phyloP scores from a whole-genome alignment of 352 stramenopile genomes.

The Lagenidium giganteum region DNA sequence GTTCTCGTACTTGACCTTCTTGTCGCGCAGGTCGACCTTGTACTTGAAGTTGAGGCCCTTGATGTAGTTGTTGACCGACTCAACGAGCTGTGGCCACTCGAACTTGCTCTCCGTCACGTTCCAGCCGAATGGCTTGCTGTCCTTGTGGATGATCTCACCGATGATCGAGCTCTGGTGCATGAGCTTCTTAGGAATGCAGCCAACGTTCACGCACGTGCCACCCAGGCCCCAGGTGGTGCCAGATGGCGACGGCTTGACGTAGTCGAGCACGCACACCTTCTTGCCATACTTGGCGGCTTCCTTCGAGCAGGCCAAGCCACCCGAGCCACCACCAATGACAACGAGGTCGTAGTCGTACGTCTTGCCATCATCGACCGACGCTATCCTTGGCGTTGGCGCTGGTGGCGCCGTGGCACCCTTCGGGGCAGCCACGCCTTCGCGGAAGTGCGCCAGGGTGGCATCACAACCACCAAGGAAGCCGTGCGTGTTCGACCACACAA shows the following conservation, averaged over 20 bases:
- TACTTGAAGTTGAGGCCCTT: slow-evolving; percentile 98
- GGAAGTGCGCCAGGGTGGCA: slow-evolving; percentile 37
- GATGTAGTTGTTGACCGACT: slow-evolving; percentile 95
- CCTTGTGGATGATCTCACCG: slow-evolving; percentile 77
- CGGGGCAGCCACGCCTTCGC: slow-evolving; percentile 20
- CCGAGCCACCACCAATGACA: slow-evolving; percentile 64
- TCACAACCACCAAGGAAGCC: slow-evolving; percentile 52
- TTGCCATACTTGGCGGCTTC: slow-evolving; percentile 88
- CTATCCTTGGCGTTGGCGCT: no score
- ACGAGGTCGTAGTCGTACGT: slow-evolving; percentile 68
- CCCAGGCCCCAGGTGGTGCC: slow-evolving; percentile 89
- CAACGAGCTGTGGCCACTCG: slow-evolving; percentile 87
- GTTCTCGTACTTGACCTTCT: slow-evolving; percentile 91
- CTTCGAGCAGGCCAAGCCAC: slow-evolving; percentile 91
- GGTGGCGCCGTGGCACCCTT: not conserved
- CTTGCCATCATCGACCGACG: slow-evolving; percentile 9
- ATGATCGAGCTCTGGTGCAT: slow-evolving; percentile 95
- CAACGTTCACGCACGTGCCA: slow-evolving; percentile 98
- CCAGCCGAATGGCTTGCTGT: slow-evolving; percentile 86
- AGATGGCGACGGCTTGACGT: slow-evolving; percentile 82
- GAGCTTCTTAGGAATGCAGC: slow-evolving; percentile 99
- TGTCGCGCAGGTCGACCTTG: slow-evolving; percentile 92
- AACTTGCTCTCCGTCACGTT: slow-evolving; percentile 33
- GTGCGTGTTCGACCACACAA: slow-evolving; percentile 42
- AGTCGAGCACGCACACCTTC: slow-evolving; percentile 94